Conservation (phyloP, 2,329 filamentous ascomycete species). For the Claviceps sp. region DNA sequence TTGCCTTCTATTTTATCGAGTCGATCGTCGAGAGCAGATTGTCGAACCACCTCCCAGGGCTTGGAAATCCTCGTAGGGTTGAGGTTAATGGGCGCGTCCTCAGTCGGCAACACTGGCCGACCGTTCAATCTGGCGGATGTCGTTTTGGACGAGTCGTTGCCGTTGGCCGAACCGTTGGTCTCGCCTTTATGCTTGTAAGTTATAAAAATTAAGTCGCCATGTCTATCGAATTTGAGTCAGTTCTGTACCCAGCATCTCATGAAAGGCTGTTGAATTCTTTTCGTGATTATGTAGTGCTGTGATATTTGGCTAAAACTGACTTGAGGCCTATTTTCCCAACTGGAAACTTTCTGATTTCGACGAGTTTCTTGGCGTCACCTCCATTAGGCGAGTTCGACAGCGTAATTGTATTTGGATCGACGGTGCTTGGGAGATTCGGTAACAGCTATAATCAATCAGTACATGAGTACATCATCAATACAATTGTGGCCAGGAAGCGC, state of each 20-base stretch:
- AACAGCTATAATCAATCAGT: conserved; percentile 33
- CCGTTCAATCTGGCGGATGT: conserved; percentile 64
- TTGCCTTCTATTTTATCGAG: conserved; percentile 85
- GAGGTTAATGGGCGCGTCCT: conserved; percentile 52
- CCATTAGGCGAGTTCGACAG: conserved; percentile 48
- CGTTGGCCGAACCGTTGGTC: conserved; percentile 21
- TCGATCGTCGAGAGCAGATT: conserved; percentile 74
- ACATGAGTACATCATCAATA: background rate
- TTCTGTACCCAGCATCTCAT: conserved; percentile 11
- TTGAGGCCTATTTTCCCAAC: conserved; percentile 47
- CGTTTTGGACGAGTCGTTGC: conserved; percentile 21
- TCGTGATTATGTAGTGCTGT: background rate
- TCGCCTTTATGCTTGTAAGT: conserved; percentile 53
- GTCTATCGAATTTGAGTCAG: conserved; percentile 33
- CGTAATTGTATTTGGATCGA: conserved; percentile 45
- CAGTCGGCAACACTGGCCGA: conserved; percentile 54
- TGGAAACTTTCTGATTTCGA: conserved; percentile 41
- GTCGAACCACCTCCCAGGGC: conserved; percentile 75
- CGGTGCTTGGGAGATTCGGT: conserved; percentile 44
- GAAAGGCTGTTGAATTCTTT: background rate
- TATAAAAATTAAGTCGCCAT: conserved; percentile 85
- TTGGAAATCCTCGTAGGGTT: conserved; percentile 45
- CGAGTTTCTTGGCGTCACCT: conserved; percentile 44
- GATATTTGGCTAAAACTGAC: too few relatives aligned
- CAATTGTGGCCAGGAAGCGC: background rate